Conservation (phyloP, 2,329 filamentous ascomycete species). For the Ascochyta rabiei region DNA sequence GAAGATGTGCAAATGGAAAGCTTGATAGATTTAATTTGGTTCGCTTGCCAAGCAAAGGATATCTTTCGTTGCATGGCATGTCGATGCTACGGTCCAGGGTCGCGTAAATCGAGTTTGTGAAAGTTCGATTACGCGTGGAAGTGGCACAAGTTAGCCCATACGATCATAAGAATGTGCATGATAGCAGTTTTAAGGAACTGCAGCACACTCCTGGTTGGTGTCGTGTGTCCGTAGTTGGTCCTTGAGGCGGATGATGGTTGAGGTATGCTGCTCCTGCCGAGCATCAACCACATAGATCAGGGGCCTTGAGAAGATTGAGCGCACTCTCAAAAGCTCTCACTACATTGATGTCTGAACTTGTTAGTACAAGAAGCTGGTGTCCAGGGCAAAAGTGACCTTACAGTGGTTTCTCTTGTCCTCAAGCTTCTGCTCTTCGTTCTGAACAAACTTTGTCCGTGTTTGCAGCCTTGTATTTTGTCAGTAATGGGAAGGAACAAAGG, state of each 20-base stretch:
- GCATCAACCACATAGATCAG: slow-evolving; percentile 33
- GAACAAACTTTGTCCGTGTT: slow-evolving; percentile 78
- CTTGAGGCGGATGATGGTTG: slow-evolving; percentile 4
- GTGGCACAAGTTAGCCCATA: background rate
- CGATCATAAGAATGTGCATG: slow-evolving; percentile 1
- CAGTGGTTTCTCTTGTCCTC: slow-evolving; percentile 80
- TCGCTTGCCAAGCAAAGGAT: background rate
- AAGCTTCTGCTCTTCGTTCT: slow-evolving; percentile 73
- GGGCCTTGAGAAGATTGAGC: slow-evolving; percentile 51
- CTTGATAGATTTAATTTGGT: background rate
- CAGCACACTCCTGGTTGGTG: background rate
- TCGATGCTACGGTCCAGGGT: background rate
- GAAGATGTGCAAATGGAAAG: slow-evolving; percentile 4
- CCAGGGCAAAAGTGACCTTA: slow-evolving; percentile 54
- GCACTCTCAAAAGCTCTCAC: slow-evolving; percentile 58
- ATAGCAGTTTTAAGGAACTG: background rate
- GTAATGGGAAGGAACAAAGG: background rate
- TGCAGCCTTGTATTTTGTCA: slow-evolving; percentile 63
- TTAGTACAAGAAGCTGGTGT: background rate
- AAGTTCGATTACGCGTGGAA: background rate
- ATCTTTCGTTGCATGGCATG: background rate
- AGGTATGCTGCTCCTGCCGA: slow-evolving; percentile 35
- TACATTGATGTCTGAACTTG: slow-evolving; percentile 50
- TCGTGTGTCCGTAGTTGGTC: background rate
- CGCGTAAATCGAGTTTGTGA: background rate